Percentiles rank a stretch among this genome's conserved stretches.
These are phyloP conservation scores for Globisporangium spinosum DNA, from an alignment of 352 stramenopile genomes.

Conservation along the genomic window DNA sequence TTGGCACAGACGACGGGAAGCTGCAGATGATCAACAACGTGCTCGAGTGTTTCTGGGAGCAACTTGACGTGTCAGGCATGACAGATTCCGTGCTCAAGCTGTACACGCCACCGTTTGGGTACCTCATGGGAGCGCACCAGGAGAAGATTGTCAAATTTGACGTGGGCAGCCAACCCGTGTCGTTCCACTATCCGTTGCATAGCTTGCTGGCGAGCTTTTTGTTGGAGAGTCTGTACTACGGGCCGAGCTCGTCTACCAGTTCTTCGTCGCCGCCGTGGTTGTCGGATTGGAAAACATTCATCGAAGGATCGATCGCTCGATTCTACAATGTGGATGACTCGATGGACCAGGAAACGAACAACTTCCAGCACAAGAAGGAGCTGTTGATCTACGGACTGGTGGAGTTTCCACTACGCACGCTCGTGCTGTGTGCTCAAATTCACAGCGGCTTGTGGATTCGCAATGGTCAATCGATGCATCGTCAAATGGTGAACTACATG, in stretches of 20 bases:
- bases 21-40: slow-evolving; percentile 68
- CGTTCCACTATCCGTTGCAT: slow-evolving; percentile 89
- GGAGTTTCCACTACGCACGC: slow-evolving; percentile 72
- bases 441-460: slow-evolving; percentile 80
- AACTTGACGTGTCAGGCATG: slow-evolving; percentile 50
- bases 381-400: slow-evolving; percentile 72
- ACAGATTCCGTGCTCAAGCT: slow-evolving; percentile 41
- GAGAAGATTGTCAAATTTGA: slow-evolving; percentile 77
- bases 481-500: slow-evolving; percentile 78
- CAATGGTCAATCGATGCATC: slow-evolving; percentile 82
- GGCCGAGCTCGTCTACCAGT: slow-evolving; percentile 22
- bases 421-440: slow-evolving; percentile 75
- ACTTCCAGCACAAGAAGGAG: slow-evolving; percentile 39
- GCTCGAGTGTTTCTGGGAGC: slow-evolving; percentile 67
- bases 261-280: slow-evolving; percentile 32
- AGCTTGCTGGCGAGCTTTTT: slow-evolving; percentile 77
- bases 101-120: slow-evolving; percentile 58
- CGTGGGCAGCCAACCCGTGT: slow-evolving; percentile 71
- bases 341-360: slow-evolving; percentile 20
- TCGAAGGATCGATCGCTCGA: slow-evolving; percentile 45
- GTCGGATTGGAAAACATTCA: slow-evolving; percentile 42
- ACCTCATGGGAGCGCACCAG: slow-evolving; percentile 40
- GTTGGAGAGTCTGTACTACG: slow-evolving; percentile 74
- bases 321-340: slow-evolving; percentile 24
- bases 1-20: slow-evolving; percentile 36